Conservation (phyloP, 75 land plant species). For the Pinus albicaulis region DNA sequence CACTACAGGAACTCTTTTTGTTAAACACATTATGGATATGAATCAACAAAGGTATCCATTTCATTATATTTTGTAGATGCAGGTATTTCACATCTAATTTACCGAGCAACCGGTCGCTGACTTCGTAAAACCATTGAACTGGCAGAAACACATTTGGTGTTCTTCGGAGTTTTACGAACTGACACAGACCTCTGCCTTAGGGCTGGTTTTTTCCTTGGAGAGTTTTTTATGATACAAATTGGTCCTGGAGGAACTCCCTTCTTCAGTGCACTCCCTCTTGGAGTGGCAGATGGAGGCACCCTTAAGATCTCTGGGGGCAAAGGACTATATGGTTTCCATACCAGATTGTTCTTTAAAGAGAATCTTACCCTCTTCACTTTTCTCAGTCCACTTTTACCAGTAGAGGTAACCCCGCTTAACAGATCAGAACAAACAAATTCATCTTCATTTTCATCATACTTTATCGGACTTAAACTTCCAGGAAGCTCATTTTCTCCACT, state of each 20-base stretch:
- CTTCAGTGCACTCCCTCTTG: slow-evolving; percentile 55
- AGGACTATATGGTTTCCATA: slow-evolving; percentile 48
- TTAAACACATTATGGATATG: too few relatives aligned
- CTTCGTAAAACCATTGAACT: slow-evolving; percentile 12
- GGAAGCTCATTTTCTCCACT: neutral
- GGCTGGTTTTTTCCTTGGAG: slow-evolving; percentile 8
- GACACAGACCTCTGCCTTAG: neutral
- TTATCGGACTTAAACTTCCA: neutral
- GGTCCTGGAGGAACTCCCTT: slow-evolving; percentile 51
- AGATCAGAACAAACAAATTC: slow-evolving; percentile 1
- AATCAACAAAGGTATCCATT: too few relatives aligned
- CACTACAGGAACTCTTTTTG: too few relatives aligned
- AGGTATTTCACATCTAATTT: too few relatives aligned
- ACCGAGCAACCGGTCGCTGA: neutral
- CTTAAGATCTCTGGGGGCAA: slow-evolving; percentile 42
- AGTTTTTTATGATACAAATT: slow-evolving; percentile 15
- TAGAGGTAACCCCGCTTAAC: neutral
- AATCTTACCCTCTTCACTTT: slow-evolving; percentile 48
- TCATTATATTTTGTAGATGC: too few relatives aligned
- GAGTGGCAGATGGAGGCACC: slow-evolving; percentile 45
- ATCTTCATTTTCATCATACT: neutral
- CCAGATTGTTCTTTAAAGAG: slow-evolving; percentile 42
- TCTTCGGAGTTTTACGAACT: neutral
- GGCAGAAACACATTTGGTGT: neutral
- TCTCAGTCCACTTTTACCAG: slow-evolving; percentile 12